Conservation (phyloP, 495 filamentous ascomycete genomes). For the Penicillium manginii region DNA sequence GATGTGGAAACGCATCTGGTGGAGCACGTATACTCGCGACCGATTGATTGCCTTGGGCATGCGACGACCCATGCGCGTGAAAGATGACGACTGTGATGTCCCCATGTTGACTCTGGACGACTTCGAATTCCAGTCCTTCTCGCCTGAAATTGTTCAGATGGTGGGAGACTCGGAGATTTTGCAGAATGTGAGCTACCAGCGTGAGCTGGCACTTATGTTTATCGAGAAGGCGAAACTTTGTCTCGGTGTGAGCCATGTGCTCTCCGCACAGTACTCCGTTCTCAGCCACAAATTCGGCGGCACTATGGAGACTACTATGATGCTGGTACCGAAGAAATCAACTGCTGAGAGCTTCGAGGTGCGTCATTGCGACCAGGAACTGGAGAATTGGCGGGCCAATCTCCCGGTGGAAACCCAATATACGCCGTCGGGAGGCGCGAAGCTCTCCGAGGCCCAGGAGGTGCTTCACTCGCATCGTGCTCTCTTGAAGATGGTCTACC, state of each 20-base stretch:
- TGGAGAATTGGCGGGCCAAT: slow-evolving; percentile 71
- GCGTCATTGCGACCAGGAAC: slow-evolving; percentile 68
- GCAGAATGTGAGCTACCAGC: slow-evolving; percentile 66
- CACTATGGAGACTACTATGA: slow-evolving; percentile 79
- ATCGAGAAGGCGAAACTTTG: slow-evolving; percentile 92
- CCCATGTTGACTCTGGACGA: slow-evolving; percentile 83
- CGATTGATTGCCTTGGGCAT: slow-evolving; percentile 86
- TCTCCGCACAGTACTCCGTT: slow-evolving; percentile 87
- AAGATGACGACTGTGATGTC: slow-evolving; percentile 87
- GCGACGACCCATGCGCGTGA: slow-evolving; percentile 85
- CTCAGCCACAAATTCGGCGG: slow-evolving; percentile 78
- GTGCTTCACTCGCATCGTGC: slow-evolving; percentile 73
- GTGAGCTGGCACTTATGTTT: slow-evolving; percentile 79
- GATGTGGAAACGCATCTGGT: slow-evolving; percentile 92
- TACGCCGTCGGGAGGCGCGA: slow-evolving; percentile 44
- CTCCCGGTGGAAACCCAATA: slow-evolving; percentile 72
- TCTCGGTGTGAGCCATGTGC: slow-evolving; percentile 79
- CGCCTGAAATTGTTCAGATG: slow-evolving; percentile 66
- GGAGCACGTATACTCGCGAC: slow-evolving; percentile 91
- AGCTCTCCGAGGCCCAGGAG: slow-evolving; percentile 53
- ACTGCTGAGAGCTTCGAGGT: slow-evolving; percentile 76
- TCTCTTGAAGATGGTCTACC: slow-evolving; percentile 86
- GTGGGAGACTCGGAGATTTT: slow-evolving; percentile 67
- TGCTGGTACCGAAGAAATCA: slow-evolving; percentile 86
- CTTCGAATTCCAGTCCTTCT: slow-evolving; percentile 74